Base-by-base conservation (phyloP, 2,329 filamentous ascomycete genomes). In the Aspergillus niger region DNA sequence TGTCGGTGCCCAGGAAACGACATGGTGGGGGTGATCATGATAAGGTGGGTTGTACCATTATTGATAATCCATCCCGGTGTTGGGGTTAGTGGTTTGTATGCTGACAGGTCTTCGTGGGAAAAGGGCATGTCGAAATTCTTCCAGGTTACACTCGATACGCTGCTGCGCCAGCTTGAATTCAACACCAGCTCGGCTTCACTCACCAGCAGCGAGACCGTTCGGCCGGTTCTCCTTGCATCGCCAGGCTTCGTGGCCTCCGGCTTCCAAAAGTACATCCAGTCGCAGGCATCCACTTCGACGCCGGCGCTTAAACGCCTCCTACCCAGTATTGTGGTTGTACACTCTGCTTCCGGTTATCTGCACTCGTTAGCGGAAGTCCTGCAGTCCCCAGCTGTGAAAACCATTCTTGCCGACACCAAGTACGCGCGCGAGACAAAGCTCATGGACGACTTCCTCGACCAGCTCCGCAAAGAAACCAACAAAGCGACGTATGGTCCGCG, bases 351-450 rank as follows among this genome's bases (percentile, higher is more conserved):
- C 0, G 92, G 92, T 0, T 91, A 97, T 72, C 79, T 97, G 15
- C 92, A 98, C 78, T 90, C 90, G 49, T 83, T 99, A 28, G 90
- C 91, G 68, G 92, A 98, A 75, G 89, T 97, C 0, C 84, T 99
- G 51, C 89, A 91, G 70, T 93, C 89, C 54, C 87, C 89, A 1
- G 89, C 92, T 58, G 91, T 97, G 8, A 83, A 89, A 54, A 83
- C 85, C 1, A 89, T 90, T 65, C 86, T 98, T 70, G 88, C 89
- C 62, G 88, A 97, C 73, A 95, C 92, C 65, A 95, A 94, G 70
- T 97, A 95, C 73, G 89, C 91, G 2, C 86, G 88, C 62, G 93
- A 97, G 76, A 92, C 92, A 1, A 85, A 83, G 39, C 82, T 91
- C 62, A 92, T 99, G 87, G 92, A 98, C 69, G 86, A 88, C 48